Conservation (phyloP, 2,329 filamentous ascomycete genomes). For the Ophiocordyceps camponoti-leonardi region DNA sequence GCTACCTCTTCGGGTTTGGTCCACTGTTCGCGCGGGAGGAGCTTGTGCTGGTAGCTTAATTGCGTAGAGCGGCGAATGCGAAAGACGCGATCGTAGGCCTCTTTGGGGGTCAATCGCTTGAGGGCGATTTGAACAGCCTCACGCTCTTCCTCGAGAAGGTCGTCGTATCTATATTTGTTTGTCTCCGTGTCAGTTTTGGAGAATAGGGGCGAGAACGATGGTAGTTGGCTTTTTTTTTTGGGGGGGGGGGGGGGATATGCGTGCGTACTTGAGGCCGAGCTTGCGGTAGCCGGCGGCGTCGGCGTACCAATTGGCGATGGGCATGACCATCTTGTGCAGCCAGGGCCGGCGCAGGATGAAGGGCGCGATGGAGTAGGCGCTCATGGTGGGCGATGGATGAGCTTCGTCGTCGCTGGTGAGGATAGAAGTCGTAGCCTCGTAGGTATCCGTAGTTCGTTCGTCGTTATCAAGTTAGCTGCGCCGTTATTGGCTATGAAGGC, state of each 20-base stretch:
- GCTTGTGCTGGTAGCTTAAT: constrained; percentile 44
- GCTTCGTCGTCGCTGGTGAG: constrained; percentile 11
- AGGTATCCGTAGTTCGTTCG: too few species aligned
- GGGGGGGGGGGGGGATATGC: background rate
- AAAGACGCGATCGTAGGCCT: constrained; percentile 93
- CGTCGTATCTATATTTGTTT: constrained; percentile 54
- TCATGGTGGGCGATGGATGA: constrained; percentile 20
- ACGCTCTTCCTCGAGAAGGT: constrained; percentile 86
- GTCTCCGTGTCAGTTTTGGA: background rate
- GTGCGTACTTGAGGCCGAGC: constrained; percentile 65
- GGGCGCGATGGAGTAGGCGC: constrained; percentile 57
- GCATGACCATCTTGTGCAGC: constrained; percentile 60
- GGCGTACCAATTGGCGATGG: constrained; percentile 75
- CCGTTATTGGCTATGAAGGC: constrained; percentile 9
- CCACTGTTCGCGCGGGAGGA: constrained; percentile 45
- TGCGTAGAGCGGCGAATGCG: constrained; percentile 92
- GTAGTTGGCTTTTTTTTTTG: background rate
- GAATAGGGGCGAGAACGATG: background rate
- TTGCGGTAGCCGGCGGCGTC: constrained; percentile 84
- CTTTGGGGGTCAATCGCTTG: constrained; percentile 76
- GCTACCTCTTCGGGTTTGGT: constrained; percentile 36
- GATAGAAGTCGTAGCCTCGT: constrained; percentile 9
- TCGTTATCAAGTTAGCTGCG: constrained; percentile 2
- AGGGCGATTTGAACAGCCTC: constrained; percentile 74
- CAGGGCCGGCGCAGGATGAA: constrained; percentile 74